phyloP scores from a whole-genome alignment of 306 rosid species.

The Cucurbita ficifolia region DNA sequence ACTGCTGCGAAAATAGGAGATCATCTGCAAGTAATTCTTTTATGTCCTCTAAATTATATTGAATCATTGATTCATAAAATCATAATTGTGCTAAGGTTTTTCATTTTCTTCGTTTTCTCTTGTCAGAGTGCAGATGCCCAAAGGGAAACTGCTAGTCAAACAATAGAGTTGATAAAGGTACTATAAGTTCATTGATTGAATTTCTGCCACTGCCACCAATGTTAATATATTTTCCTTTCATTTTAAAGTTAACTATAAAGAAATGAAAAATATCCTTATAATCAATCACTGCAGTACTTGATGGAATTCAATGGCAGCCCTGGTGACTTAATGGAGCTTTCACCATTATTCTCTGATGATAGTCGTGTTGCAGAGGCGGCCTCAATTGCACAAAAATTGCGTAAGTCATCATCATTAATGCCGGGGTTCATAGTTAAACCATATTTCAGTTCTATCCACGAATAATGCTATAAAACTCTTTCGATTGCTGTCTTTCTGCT shows the following conservation, averaged over 20 bases:
- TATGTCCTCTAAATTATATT: not conserved
- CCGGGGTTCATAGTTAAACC: not conserved
- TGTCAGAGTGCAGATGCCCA: constrained; percentile 98
- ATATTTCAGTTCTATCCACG: not conserved
- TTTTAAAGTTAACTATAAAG: not conserved
- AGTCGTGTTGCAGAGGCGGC: constrained; percentile 99
- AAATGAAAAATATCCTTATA: constrained; percentile 19
- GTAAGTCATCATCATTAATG: constrained; percentile 29
- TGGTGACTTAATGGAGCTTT: constrained; percentile 97
- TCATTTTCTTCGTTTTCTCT: constrained; percentile 17
- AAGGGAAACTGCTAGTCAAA: constrained; percentile 97
- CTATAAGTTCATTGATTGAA: constrained; percentile 10
- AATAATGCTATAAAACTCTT: not conserved
- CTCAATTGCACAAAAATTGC: constrained; percentile 90
- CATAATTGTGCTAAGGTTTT: not conserved
- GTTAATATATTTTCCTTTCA: not conserved
- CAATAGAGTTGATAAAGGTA: constrained; percentile 94
- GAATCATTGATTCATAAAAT: not conserved
- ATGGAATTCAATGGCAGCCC: constrained; percentile 99
- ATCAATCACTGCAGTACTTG: constrained; percentile 66
- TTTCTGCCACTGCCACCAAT: not conserved
- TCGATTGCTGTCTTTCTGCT: not conserved
- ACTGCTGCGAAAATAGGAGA: constrained; percentile 99
- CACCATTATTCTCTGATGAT: constrained; percentile 95
- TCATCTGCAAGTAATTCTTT: constrained; percentile 82